Percentiles rank a stretch among this genome's conserved stretches.
phyloP scores from a whole-genome alignment of 805 yeast genomes.

The Yamadazyma akitaensis region DNA sequence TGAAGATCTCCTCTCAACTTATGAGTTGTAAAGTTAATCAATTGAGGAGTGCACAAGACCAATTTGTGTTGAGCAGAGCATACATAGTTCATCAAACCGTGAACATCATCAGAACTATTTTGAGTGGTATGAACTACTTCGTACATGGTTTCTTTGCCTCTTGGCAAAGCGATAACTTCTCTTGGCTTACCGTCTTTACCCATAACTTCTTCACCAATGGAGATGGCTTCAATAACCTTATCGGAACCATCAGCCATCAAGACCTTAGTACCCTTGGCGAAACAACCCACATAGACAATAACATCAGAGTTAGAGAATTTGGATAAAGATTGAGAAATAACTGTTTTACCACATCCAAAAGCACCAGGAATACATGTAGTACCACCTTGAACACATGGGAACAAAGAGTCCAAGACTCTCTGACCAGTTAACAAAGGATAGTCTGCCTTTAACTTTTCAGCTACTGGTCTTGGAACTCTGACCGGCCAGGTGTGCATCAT shows the following conservation, averaged over 20 bases:
- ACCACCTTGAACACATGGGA: conserved; percentile 99
- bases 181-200: conserved; percentile 43
- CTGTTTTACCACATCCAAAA: conserved; percentile 99
- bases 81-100: conserved; percentile 19
- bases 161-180: conserved; percentile 36
- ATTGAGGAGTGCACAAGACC: conserved; percentile 35
- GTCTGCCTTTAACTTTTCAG: conserved; percentile 90
- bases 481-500: conserved; percentile 99
- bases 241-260: conserved; percentile 43
- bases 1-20: conserved; percentile 12
- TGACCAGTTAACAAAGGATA: conserved; percentile 97
- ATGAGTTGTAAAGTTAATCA: conserved; percentile 12
- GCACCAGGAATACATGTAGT: conserved; percentile 99
- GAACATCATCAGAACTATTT: background rate
- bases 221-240: conserved; percentile 29
- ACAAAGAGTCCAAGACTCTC: conserved; percentile 95
- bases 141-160: conserved; percentile 44
- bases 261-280: conserved; percentile 39
- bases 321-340: conserved; percentile 94
- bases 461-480: conserved; percentile 98
- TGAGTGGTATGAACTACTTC: conserved; percentile 29
- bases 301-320: conserved; percentile 97
- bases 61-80: conserved; percentile 40
- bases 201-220: conserved; percentile 38
- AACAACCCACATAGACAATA: conserved; percentile 82